Percentiles rank a stretch among this genome's conserved stretches.
Evolutionary conservation across 805 yeast species (phyloP).

Genomic region (Hermanozyma aechmeae): DNA sequence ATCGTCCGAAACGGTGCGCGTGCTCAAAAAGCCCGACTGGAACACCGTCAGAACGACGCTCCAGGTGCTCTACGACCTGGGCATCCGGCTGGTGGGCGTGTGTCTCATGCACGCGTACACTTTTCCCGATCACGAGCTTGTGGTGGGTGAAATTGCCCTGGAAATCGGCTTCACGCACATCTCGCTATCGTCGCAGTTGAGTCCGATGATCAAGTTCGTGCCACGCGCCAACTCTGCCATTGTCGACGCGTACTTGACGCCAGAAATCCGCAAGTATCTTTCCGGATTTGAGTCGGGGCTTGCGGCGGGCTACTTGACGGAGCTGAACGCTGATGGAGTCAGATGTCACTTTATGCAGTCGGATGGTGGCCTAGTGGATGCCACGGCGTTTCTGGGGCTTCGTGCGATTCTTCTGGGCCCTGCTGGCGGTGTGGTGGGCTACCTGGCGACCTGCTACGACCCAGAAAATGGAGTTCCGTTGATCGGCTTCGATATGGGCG

Average conservation of each 20-base stretch:
- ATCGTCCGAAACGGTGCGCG: slow-evolving; percentile 24
- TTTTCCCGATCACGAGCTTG: slow-evolving; percentile 27
- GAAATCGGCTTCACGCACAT: slow-evolving; percentile 27
- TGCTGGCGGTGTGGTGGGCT: slow-evolving; percentile 16
- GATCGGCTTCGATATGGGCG: slow-evolving; percentile 87
- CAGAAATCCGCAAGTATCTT: slow-evolving; percentile 26
- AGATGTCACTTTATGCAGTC: slow-evolving; percentile 87
- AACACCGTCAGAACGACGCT: slow-evolving; percentile 14
- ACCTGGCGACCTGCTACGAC: slow-evolving; percentile 12
- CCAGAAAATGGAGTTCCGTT: slow-evolving; percentile 47
- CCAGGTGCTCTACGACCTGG: slow-evolving; percentile 13
- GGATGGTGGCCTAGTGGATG: slow-evolving; percentile 91
- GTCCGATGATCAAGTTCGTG: slow-evolving; percentile 37
- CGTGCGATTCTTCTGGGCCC: slow-evolving; percentile 13
- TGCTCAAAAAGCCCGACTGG: slow-evolving; percentile 23
- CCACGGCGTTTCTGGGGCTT: too few species aligned
- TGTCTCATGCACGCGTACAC: slow-evolving; percentile 33
- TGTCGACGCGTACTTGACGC: slow-evolving; percentile 35
- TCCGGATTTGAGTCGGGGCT: slow-evolving; percentile 27
- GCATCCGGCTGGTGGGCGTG: slow-evolving; percentile 18
- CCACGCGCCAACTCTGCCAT: slow-evolving; percentile 33
- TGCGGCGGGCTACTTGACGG: slow-evolving; percentile 23
- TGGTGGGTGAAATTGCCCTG: slow-evolving; percentile 25
- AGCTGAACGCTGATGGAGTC: slow-evolving; percentile 30
- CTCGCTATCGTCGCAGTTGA: slow-evolving; percentile 30